Evolutionary conservation across 1,139 yeast species (phyloP).

Genomic region (Meyerozyma carpophila): DNA sequence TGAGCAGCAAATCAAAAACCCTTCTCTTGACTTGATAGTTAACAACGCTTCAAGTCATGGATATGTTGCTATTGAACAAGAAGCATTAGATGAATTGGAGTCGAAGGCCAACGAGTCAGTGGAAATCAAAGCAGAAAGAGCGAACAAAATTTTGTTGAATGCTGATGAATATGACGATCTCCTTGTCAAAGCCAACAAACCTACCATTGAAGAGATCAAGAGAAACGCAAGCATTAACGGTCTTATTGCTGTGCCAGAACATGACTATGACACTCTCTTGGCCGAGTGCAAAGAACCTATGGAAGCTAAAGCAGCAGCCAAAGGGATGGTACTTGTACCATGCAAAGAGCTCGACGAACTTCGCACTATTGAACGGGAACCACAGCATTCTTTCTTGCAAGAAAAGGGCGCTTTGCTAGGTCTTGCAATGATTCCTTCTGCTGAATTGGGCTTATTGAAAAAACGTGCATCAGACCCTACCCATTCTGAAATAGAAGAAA

Average conservation of each 20-base stretch:
- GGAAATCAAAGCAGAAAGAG: slow-evolving; percentile 22
- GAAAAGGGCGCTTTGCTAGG: neutral
- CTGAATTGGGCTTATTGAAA: neutral
- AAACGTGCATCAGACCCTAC: neutral
- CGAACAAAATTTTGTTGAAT: slow-evolving; percentile 18
- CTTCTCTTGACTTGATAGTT: slow-evolving; percentile 15
- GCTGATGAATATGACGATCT: slow-evolving; percentile 27
- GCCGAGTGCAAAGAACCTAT: slow-evolving; percentile 9
- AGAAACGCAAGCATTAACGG: slow-evolving; percentile 21
- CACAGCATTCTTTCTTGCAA: neutral
- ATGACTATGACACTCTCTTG: slow-evolving; percentile 8
- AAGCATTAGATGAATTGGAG: slow-evolving; percentile 7
- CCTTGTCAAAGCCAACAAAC: slow-evolving; percentile 31
- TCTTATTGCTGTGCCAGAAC: slow-evolving; percentile 5
- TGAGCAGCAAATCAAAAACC: slow-evolving; percentile 4
- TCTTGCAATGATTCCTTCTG: neutral
- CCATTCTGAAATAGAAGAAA: neutral
- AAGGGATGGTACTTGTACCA: slow-evolving; percentile 15
- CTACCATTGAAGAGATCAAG: slow-evolving; percentile 27
- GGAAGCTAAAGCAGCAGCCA: slow-evolving; percentile 9
- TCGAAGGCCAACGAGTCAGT: slow-evolving; percentile 10
- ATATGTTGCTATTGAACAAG: slow-evolving; percentile 1
- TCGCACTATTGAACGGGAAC: slow-evolving; percentile 5
- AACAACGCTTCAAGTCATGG: slow-evolving; percentile 21
- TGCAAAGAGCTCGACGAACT: slow-evolving; percentile 11